phyloP scores from a whole-genome alignment of 2,329 filamentous ascomycete genomes.

The Penicillium aurantiogriseum region DNA sequence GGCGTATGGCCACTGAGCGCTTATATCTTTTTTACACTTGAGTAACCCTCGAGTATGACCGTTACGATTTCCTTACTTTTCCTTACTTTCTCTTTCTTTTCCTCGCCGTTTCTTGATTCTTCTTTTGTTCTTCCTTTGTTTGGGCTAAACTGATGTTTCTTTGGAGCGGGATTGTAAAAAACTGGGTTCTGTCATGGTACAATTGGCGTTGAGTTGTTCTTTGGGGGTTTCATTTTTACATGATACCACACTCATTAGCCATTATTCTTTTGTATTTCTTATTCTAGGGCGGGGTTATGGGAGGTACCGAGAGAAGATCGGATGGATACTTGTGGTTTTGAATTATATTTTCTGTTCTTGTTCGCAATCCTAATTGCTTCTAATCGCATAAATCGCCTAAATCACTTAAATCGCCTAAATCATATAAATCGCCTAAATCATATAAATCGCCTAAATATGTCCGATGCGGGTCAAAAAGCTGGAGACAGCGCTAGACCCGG shows the following conservation, averaged over 20 bases:
- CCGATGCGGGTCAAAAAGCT: conserved; percentile 24
- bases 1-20: conserved; percentile 44
- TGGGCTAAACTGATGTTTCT: conserved; percentile 7
- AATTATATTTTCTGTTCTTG: background rate
- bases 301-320: background rate
- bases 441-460: background rate
- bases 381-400: background rate
- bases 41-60: conserved; percentile 19
- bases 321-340: background rate
- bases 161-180: conserved; percentile 32
- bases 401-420: background rate
- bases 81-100: background rate
- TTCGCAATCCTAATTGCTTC: background rate
- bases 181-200: conserved; percentile 22
- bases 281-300: conserved; percentile 18
- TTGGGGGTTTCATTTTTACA: conserved; percentile 21
- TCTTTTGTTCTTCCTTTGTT: conserved; percentile 6
- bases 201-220: conserved; percentile 25
- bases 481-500: conserved; percentile 47
- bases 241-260: conserved; percentile 33
- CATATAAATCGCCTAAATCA: background rate
- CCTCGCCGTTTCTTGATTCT: background rate
- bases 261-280: conserved; percentile 1
- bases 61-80: conserved; percentile 20
- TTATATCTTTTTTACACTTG: conserved; percentile 1